Base-by-base conservation (phyloP, 192 early-diverging fungal species). In the Cladochytrium replicatum region DNA sequence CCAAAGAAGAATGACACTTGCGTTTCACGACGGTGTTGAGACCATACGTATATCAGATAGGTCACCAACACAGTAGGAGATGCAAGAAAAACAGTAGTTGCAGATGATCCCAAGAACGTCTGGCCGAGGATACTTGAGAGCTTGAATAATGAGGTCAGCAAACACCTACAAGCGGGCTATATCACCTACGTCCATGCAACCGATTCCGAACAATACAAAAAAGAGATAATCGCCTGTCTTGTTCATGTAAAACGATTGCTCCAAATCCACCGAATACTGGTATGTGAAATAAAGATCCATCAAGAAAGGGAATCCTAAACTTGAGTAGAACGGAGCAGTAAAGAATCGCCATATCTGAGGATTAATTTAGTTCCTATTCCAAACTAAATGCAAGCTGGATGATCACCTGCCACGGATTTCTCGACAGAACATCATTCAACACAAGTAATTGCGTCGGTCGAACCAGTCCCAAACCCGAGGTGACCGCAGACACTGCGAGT, bases 1-100 rank as follows among this genome's bases (percentile, higher is more conserved):
- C 86, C 88, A 57, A 88, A 80, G 51, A 85, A 65, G 57, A 91
- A 88, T 4, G 55, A 67, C 3, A 91, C 83, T 3, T 48, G 61
- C 45, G 49, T 43, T 19, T 75, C 68, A 19, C 68, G 57, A 43
- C 77, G 65, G 53, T 78, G 59, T 64, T 75, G 62, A n/a, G 82
- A 66, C 88, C 88, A 91, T 32, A 88, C 59, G 34, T 86, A 88
- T n/a, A 77, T 50, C 25, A 88, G n/a, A n/a, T n/a, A n/a, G n/a
- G n/a, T 48, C 3, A 79, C 55, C 60, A 88, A 53, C 41, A 78
- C 38, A 13, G n/a, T n/a, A 91, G 54, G 3, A 65, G 67, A 11
- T 76, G 64, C 41, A 58, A 59, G 9, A 85, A 50, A 3, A 69
- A 37, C n/a, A 48, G 4, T 11, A 7, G 60, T 30, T 4, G 43